These are phyloP conservation scores for Protomyces lactucae-debilis DNA, from an alignment of 1,139 yeast species.

Conservation along the genomic window DNA sequence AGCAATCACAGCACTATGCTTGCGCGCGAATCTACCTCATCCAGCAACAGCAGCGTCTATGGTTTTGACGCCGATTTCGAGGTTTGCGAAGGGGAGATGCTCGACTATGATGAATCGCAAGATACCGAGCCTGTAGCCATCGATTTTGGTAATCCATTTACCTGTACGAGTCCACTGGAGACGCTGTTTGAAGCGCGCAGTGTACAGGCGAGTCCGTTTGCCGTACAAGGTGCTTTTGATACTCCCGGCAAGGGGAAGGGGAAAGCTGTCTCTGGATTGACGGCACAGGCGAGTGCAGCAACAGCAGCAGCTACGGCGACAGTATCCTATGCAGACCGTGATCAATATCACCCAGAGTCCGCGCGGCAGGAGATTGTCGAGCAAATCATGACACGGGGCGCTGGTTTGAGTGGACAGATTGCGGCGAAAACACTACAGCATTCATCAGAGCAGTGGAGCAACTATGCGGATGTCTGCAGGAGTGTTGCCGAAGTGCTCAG, in stretches of 20 bases:
- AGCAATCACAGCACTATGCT: not conserved
- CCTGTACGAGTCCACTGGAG: not conserved
- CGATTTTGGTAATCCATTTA: not conserved
- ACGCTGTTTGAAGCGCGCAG: not conserved
- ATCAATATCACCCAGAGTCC: conserved; percentile 21
- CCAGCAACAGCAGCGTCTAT: not conserved
- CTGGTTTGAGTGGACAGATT: conserved; percentile 6
- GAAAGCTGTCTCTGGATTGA: not conserved
- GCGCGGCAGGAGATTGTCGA: conserved; percentile 19
- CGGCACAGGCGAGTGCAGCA: not conserved
- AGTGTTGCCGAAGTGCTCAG: not conserved
- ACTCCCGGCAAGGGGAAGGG: conserved; percentile 1
- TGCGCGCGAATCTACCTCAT: not conserved
- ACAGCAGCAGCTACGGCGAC: not conserved
- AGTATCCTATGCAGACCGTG: not conserved
- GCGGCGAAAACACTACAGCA: conserved; percentile 3
- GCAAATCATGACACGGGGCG: conserved; percentile 3
- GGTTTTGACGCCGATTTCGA: not conserved
- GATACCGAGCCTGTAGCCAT: not conserved
- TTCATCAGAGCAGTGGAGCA: conserved; percentile 22
- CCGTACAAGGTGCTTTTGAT: not conserved
- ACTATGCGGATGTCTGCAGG: conserved; percentile 16
- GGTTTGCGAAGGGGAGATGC: not conserved
- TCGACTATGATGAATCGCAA: not conserved
- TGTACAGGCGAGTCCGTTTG: not conserved